Evolutionary conservation across 495 filamentous ascomycete species (phyloP).

Genomic region (Lentithecium fluviatile): DNA sequence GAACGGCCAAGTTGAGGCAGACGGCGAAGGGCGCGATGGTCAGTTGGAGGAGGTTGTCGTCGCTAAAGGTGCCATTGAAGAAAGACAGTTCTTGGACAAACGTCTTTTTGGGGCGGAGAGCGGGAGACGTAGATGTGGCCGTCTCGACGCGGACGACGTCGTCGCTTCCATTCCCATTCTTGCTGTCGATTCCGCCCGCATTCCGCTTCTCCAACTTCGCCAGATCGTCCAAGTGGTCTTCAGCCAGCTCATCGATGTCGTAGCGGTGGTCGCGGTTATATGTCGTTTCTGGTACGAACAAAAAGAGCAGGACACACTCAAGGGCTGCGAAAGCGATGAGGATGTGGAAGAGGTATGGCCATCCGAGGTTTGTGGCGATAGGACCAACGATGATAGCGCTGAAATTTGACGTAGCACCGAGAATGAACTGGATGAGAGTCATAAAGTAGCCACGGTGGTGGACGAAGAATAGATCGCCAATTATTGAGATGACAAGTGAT

Average conservation of each 20-base stretch:
- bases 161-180: not conserved
- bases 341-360: conserved; percentile 37
- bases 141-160: conserved; percentile 20
- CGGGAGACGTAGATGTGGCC: conserved; percentile 4
- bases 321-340: conserved; percentile 28
- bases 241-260: conserved; percentile 31
- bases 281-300: conserved; percentile 35
- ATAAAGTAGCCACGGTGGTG: conserved; percentile 34
- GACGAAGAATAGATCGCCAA: conserved; percentile 37
- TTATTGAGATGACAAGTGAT: conserved; percentile 26
- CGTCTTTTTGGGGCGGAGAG: conserved; percentile 28
- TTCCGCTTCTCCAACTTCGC: conserved; percentile 28
- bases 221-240: conserved; percentile 25
- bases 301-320: conserved; percentile 23
- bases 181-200: not conserved
- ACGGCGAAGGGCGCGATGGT: conserved; percentile 30
- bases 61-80: conserved; percentile 23
- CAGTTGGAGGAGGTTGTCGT: conserved; percentile 36
- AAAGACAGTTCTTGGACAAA: conserved; percentile 33
- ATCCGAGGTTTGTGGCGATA: conserved; percentile 32
- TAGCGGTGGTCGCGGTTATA: conserved; percentile 34
- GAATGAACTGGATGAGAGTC: conserved; percentile 31
- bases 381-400: conserved; percentile 32
- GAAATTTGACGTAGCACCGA: conserved; percentile 34
- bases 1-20: conserved; percentile 27